A percentile compares a stretch with the other conserved stretches of the same genome.
These are phyloP conservation scores for Amphibolis antarctica DNA, from an alignment of 106 monocot genomes.

Conservation along the genomic window DNA sequence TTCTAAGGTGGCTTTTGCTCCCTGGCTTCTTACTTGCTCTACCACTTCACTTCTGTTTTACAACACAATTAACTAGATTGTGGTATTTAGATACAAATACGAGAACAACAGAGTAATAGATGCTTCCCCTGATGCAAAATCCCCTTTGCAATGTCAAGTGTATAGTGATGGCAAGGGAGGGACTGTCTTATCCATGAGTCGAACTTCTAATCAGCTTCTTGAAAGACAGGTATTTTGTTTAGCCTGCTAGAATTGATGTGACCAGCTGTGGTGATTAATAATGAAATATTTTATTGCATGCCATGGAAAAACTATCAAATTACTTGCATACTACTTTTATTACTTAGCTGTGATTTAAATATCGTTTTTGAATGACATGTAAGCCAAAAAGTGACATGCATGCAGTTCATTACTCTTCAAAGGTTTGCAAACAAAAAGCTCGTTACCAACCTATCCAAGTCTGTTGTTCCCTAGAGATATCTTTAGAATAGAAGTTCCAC, in stretches of 20 bases:
- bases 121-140: constrained; percentile 68
- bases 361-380: no score
- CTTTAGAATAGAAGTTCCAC: no score
- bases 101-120: constrained; percentile 78
- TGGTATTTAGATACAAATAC: constrained; percentile 59
- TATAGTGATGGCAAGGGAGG: constrained; percentile 64
- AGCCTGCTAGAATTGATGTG: background rate
- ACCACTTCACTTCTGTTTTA: background rate
- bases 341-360: no score
- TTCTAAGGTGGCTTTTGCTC: constrained; percentile 47
- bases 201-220: constrained; percentile 86
- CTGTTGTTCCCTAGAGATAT: no score
- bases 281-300: no score
- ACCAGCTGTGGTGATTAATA: no score
- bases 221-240: constrained; percentile 73
- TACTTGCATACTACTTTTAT: no score
- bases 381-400: no score
- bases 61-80: background rate
- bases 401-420: no score
- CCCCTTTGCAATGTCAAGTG: constrained; percentile 81
- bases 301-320: no score
- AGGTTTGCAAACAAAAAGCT: no score
- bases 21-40: background rate
- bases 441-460: no score
- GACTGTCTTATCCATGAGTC: constrained; percentile 39